Conservation (phyloP, 495 filamentous ascomycete genomes). For the Cercophora newfieldiana region DNA sequence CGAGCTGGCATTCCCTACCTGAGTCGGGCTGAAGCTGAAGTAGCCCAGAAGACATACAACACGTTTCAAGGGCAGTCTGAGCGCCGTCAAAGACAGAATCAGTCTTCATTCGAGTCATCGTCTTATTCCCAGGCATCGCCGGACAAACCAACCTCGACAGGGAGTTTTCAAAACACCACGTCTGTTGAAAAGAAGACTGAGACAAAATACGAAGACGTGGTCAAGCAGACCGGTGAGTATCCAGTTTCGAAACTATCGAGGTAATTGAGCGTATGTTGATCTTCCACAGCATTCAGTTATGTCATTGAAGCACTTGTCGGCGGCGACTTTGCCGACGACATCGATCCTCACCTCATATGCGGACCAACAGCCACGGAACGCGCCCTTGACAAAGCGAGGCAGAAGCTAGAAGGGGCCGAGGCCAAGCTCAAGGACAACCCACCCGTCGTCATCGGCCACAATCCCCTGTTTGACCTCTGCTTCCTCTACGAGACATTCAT, state of each 20-base stretch:
- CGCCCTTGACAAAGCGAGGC: conserved; percentile 10
- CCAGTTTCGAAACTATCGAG: too few species aligned
- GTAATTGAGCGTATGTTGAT: conserved; percentile 2
- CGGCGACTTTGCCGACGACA: neutral
- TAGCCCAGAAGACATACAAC: conserved; percentile 23
- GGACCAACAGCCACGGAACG: neutral
- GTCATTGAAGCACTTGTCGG: conserved; percentile 2
- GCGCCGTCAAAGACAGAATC: neutral
- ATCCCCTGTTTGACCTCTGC: conserved; percentile 71
- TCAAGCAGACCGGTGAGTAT: too few species aligned
- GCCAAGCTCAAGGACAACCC: conserved; percentile 47
- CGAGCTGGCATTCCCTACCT: conserved; percentile 66
- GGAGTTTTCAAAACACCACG: too few species aligned
- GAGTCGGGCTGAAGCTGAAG: conserved; percentile 61
- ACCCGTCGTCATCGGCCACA: conserved; percentile 71
- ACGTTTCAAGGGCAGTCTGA: neutral
- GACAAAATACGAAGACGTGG: too few species aligned
- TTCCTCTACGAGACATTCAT: conserved; percentile 72
- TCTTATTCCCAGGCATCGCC: too few species aligned
- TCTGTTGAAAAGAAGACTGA: too few species aligned
- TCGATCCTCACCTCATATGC: neutral
- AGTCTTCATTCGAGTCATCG: too few species aligned
- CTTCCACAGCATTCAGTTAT: conserved; percentile 35
- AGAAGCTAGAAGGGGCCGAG: conserved; percentile 31
- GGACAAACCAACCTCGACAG: too few species aligned